Percentiles rank a stretch among this genome's conserved stretches.
Conservation (phyloP, 2,329 filamentous ascomycete genomes). For the Cordyceps pruinosa region DNA sequence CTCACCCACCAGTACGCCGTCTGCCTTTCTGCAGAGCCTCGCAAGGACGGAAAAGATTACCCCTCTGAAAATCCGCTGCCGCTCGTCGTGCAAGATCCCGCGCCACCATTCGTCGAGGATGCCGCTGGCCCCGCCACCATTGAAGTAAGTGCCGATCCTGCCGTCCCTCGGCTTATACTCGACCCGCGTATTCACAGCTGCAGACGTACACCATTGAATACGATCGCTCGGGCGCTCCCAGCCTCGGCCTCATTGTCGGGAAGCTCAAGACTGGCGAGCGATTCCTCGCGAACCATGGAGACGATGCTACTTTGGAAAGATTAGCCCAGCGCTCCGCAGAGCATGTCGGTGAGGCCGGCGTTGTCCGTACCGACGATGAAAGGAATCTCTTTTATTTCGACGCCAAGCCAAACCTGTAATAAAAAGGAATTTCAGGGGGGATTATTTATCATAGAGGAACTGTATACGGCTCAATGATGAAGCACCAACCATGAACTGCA, state of each 20-base stretch:
- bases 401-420: slow-evolving; percentile 14
- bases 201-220: slow-evolving; percentile 28
- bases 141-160: slow-evolving; percentile 18
- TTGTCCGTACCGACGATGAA: slow-evolving; percentile 6
- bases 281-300: slow-evolving; percentile 24
- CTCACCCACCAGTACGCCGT: slow-evolving; percentile 60
- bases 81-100: slow-evolving; percentile 3
- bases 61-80: slow-evolving; percentile 14
- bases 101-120: slow-evolving; percentile 14
- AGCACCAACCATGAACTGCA: background rate
- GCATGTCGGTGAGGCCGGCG: slow-evolving; percentile 18
- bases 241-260: slow-evolving; percentile 19
- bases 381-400: slow-evolving; percentile 18
- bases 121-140: slow-evolving; percentile 20
- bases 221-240: slow-evolving; percentile 18
- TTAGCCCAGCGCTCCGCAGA: slow-evolving; percentile 17
- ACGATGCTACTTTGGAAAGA: slow-evolving; percentile 15
- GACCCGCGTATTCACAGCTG: background rate
- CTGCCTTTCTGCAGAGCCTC: slow-evolving; percentile 44
- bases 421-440: background rate
- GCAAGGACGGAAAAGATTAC: slow-evolving; percentile 14
- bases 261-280: slow-evolving; percentile 17
- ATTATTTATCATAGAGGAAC: background rate
- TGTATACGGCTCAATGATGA: background rate
- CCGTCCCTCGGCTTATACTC: background rate